Evolutionary conservation across 1,139 yeast species (phyloP).

Genomic region (Blastobotrys apis): DNA sequence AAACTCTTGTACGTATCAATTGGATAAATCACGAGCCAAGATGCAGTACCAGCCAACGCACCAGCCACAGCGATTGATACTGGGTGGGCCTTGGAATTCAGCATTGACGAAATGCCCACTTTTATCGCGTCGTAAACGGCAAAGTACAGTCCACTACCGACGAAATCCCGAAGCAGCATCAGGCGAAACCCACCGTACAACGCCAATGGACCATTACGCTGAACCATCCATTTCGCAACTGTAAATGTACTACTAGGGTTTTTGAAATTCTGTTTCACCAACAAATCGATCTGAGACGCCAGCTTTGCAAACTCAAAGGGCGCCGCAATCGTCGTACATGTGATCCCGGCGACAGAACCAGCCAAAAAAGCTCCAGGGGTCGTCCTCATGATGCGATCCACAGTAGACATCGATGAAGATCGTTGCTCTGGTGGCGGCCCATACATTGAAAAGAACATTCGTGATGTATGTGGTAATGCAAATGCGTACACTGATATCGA

Average conservation of each 20-base stretch:
- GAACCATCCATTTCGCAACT: slow-evolving; percentile 50
- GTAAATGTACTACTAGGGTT: slow-evolving; percentile 37
- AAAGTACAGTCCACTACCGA: slow-evolving; percentile 72
- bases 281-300: slow-evolving; percentile 61
- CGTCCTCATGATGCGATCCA: slow-evolving; percentile 42
- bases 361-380: slow-evolving; percentile 64
- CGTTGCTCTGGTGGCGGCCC: slow-evolving; percentile 17
- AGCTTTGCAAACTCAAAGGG: slow-evolving; percentile 85
- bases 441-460: slow-evolving; percentile 24
- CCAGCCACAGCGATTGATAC: slow-evolving; percentile 59
- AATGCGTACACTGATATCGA: slow-evolving; percentile 64
- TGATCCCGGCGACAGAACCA: slow-evolving; percentile 64
- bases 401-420: slow-evolving; percentile 11
- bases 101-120: slow-evolving; percentile 27
- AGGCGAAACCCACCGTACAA: slow-evolving; percentile 69
- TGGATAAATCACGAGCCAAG: slow-evolving; percentile 76
- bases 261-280: slow-evolving; percentile 28
- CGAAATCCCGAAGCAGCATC: slow-evolving; percentile 60
- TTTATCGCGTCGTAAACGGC: slow-evolving; percentile 71
- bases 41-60: slow-evolving; percentile 69
- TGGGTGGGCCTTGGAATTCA: slow-evolving; percentile 31
- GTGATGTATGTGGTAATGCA: slow-evolving; percentile 45
- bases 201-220: slow-evolving; percentile 56
- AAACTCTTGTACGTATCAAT: slow-evolving; percentile 74
- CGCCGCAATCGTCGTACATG: slow-evolving; percentile 64